These are phyloP conservation scores for Heterococcus sp. DNA, from an alignment of 108 stramenopile species.

Conservation along the genomic window DNA sequence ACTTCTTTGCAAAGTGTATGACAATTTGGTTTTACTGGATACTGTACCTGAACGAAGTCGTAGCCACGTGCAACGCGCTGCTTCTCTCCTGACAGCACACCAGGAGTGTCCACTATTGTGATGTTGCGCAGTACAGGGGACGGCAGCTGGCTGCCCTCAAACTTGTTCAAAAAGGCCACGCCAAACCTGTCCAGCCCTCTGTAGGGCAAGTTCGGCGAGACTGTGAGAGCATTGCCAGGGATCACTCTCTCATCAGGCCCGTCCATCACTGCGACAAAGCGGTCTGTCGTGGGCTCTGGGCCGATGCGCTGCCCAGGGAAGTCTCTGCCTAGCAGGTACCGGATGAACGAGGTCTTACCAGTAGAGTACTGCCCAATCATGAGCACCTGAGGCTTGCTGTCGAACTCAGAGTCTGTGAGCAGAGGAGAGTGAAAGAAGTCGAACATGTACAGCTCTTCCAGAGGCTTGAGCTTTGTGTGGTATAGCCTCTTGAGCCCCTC, in stretches of 20 bases:
- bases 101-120: constrained; percentile 96
- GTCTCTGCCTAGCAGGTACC: constrained; percentile 50
- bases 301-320: constrained; percentile 95
- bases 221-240: constrained; percentile 78
- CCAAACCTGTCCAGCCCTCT: constrained; percentile 90
- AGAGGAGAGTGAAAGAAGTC: constrained; percentile 96
- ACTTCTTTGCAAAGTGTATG: not conserved
- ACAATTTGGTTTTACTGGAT: not conserved
- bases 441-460: constrained; percentile 71
- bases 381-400: constrained; percentile 94
- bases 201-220: constrained; percentile 82
- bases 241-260: constrained; percentile 83
- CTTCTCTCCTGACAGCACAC: constrained; percentile 95
- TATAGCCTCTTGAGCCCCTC: constrained; percentile 57
- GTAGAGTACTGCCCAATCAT: constrained; percentile 94
- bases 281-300: constrained; percentile 95
- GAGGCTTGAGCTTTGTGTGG: constrained; percentile 55
- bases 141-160: constrained; percentile 59
- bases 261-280: constrained; percentile 79
- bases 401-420: constrained; percentile 91
- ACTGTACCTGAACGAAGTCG: constrained; percentile 46
- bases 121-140: constrained; percentile 73
- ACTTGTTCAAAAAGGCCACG: constrained; percentile 88
- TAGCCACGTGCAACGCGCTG: constrained; percentile 72
- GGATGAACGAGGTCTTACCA: constrained; percentile 77